Evolutionary conservation across 2,329 filamentous ascomycete genomes (phyloP).

Genomic region (Fusarium haematococcum): DNA sequence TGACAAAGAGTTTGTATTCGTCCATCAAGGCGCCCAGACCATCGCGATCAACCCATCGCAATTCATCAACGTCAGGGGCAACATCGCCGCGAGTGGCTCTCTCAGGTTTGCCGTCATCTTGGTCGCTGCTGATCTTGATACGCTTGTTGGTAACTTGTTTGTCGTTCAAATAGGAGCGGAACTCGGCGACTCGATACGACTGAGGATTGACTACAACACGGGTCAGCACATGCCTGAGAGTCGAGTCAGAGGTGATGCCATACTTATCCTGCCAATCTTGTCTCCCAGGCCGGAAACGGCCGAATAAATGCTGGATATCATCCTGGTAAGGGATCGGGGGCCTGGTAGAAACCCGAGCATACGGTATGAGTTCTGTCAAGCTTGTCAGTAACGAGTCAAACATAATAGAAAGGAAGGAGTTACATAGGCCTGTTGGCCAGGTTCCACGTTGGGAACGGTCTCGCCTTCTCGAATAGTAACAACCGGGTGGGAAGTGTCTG

Average conservation of each 20-base stretch:
- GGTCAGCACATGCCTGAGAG: slow-evolving; percentile 1
- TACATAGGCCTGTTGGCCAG: slow-evolving; percentile 30
- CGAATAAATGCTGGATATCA: slow-evolving; percentile 45
- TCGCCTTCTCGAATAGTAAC: slow-evolving; percentile 34
- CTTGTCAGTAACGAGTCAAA: background rate
- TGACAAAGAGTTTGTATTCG: slow-evolving; percentile 39
- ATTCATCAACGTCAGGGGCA: background rate
- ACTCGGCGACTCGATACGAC: slow-evolving; percentile 42
- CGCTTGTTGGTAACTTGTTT: slow-evolving; percentile 44
- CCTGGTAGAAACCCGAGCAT: slow-evolving; percentile 39
- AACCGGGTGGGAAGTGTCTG: slow-evolving; percentile 18
- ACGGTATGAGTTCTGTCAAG: slow-evolving; percentile 20
- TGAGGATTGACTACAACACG: slow-evolving; percentile 37
- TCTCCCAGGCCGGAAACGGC: slow-evolving; percentile 45
- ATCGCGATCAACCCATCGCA: slow-evolving; percentile 44
- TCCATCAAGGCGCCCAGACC: slow-evolving; percentile 39
- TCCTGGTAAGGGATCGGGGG: slow-evolving; percentile 43
- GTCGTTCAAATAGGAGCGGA: slow-evolving; percentile 36
- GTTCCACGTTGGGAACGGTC: slow-evolving; percentile 12
- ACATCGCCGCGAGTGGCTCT: background rate
- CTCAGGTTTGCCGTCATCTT: slow-evolving; percentile 8
- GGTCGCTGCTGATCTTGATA: slow-evolving; percentile 37
- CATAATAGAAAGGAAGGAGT: background rate
- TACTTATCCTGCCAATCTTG: slow-evolving; percentile 42
- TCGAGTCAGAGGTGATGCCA: background rate